phyloP scores from a whole-genome alignment of 2,329 filamentous ascomycete species.

The Sporothrix pseudoabietina region DNA sequence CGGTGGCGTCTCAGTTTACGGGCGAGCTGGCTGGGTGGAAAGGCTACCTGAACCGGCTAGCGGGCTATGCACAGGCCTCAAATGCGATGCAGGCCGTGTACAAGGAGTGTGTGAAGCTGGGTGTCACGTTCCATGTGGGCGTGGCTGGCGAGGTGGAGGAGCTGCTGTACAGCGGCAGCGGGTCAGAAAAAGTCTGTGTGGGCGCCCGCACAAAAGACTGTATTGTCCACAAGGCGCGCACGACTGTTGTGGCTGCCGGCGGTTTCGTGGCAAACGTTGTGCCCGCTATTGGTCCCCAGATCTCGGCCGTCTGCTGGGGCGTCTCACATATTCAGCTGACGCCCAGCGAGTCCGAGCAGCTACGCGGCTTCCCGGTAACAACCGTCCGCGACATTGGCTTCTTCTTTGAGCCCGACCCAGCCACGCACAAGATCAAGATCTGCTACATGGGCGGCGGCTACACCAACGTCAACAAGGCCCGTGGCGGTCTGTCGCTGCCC shows the following conservation, averaged over 20 bases:
- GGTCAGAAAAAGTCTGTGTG: conserved; percentile 33
- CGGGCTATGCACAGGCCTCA: conserved; percentile 59
- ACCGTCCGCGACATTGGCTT: conserved; percentile 65
- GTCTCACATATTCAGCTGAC: conserved; percentile 62
- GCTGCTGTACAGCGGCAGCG: conserved; percentile 43
- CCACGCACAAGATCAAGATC: conserved; percentile 61
- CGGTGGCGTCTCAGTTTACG: conserved; percentile 51
- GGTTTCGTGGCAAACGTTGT: conserved; percentile 43
- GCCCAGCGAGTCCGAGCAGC: conserved; percentile 53
- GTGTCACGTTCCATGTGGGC: conserved; percentile 45
- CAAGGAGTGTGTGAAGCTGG: conserved; percentile 43
- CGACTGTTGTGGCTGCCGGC: conserved; percentile 36
- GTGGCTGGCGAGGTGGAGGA: conserved; percentile 40
- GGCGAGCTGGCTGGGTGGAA: conserved; percentile 56
- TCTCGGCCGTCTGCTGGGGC: conserved; percentile 60
- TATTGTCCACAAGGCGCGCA: neutral
- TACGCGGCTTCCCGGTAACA: conserved; percentile 62
- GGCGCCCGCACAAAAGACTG: conserved; percentile 37
- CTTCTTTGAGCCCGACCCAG: conserved; percentile 43
- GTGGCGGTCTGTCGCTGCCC: conserved; percentile 39
- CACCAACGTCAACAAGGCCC: conserved; percentile 41
- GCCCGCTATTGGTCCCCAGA: conserved; percentile 52
- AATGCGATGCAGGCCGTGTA: conserved; percentile 55
- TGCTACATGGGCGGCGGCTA: conserved; percentile 62
- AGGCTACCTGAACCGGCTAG: conserved; percentile 61